phyloP scores from a whole-genome alignment of 768 basidiomycete genomes.

The Rossbeevera mucosa region DNA sequence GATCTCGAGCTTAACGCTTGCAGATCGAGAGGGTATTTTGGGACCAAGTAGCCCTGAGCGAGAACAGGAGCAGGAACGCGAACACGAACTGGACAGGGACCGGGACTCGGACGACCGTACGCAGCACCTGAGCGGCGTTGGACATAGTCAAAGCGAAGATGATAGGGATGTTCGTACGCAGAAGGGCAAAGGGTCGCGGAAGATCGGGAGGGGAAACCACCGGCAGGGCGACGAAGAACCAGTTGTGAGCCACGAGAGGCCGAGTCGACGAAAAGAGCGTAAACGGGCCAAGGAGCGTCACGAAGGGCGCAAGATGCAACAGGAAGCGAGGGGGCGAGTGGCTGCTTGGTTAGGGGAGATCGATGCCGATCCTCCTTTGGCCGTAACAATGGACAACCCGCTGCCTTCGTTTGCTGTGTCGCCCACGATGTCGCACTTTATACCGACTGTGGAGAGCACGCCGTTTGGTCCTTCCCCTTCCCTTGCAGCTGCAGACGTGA shows the following conservation, averaged over 20 bases:
- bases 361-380: constrained; percentile 47
- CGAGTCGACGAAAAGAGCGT: constrained; percentile 23
- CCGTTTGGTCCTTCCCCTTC: constrained; percentile 12
- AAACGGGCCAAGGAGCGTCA: constrained; percentile 30
- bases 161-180: constrained; percentile 30
- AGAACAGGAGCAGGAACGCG: constrained; percentile 26
- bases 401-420: constrained; percentile 30
- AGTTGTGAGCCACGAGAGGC: constrained; percentile 13
- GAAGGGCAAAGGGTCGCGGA: constrained; percentile 24
- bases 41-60: constrained; percentile 11
- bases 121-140: constrained; percentile 22
- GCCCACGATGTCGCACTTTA: constrained; percentile 24
- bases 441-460: constrained; percentile 22
- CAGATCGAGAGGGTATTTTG: constrained; percentile 24
- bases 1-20: constrained; percentile 45
- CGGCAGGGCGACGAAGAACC: constrained; percentile 21
- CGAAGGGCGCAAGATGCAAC: constrained; percentile 36
- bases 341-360: constrained; percentile 73
- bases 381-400: constrained; percentile 32
- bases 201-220: constrained; percentile 22
- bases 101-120: constrained; percentile 32
- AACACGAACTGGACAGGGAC: constrained; percentile 25
- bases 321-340: constrained; percentile 64
- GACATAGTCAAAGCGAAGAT: constrained; percentile 28
- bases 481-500: constrained; percentile 9